Conservation (phyloP, 1,284 basidiomycete genomes). For the Taiwanofungus camphoratus region DNA sequence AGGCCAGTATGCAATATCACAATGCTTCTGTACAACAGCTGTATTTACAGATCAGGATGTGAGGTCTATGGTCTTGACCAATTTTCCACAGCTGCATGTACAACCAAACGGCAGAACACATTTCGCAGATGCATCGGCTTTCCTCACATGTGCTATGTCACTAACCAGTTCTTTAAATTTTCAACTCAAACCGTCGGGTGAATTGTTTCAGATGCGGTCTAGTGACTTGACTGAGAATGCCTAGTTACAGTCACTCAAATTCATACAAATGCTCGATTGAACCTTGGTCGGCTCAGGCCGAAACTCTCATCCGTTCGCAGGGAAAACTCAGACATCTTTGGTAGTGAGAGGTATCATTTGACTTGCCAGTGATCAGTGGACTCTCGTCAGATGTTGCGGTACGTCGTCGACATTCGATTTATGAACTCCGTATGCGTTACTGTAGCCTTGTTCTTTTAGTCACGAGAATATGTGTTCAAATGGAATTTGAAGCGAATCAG, state of each 20-base stretch:
- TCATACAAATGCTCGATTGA: slow-evolving; percentile 27
- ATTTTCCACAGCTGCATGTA: no score
- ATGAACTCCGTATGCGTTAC: no score
- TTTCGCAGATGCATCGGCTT: slow-evolving; percentile 29
- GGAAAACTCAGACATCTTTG: background rate
- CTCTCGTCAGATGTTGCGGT: background rate
- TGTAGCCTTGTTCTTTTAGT: no score
- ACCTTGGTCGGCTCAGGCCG: slow-evolving; percentile 23
- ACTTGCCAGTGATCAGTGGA: background rate
- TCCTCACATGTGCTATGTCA: slow-evolving; percentile 23
- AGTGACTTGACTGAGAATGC: background rate
- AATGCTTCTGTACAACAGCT: no score
- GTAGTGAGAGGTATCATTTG: background rate
- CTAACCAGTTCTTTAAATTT: slow-evolving; percentile 22
- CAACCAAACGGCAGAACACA: no score
- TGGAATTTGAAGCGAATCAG: no score
- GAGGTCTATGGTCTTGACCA: no score
- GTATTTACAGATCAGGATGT: no score
- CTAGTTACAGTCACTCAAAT: slow-evolving; percentile 20
- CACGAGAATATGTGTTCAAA: no score
- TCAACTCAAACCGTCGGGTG: slow-evolving; percentile 21
- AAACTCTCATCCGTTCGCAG: slow-evolving; percentile 14
- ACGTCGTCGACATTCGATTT: no score
- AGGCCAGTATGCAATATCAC: no score
- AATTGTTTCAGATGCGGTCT: background rate